A percentile compares a stretch with the other conserved stretches of the same genome.
phyloP scores from a whole-genome alignment of 2,329 filamentous ascomycete genomes.

The Basipetospora chlamydospora region DNA sequence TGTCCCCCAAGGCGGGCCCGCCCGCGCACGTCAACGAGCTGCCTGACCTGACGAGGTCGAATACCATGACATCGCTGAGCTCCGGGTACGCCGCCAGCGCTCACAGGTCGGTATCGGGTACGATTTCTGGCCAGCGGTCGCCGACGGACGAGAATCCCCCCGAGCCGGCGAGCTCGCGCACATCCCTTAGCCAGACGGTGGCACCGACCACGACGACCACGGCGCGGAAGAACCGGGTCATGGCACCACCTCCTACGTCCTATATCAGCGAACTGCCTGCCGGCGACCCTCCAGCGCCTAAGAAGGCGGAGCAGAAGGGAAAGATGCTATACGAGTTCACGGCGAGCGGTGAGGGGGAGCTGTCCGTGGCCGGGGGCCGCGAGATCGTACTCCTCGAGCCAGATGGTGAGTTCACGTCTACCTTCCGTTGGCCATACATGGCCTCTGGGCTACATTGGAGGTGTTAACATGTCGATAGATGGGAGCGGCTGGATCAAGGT shows the following conservation, averaged over 20 bases:
- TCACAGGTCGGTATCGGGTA: conserved; percentile 58
- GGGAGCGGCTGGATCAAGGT: conserved; percentile 87
- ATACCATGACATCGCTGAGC: conserved; percentile 82
- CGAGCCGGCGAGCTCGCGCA: conserved; percentile 5
- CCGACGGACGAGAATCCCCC: conserved; percentile 33
- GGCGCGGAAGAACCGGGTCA: conserved; percentile 51
- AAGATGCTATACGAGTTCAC: conserved; percentile 88
- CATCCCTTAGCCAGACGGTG: conserved; percentile 13
- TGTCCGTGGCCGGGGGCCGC: conserved; percentile 64
- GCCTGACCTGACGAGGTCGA: conserved; percentile 57
- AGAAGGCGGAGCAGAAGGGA: conserved; percentile 42
- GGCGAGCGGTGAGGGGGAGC: conserved; percentile 64
- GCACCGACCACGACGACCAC: conserved; percentile 14
- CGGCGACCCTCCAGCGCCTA: conserved; percentile 27
- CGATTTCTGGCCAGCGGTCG: conserved; percentile 32
- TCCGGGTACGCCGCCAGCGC: conserved; percentile 76
- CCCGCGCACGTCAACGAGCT: conserved; percentile 43
- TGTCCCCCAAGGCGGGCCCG: conserved; percentile 32
- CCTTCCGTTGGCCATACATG: not conserved
- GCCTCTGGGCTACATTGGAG: conserved; percentile 5
- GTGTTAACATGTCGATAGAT: conserved; percentile 38
- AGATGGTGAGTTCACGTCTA: conserved; percentile 52
- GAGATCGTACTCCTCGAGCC: conserved; percentile 68
- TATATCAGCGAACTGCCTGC: conserved; percentile 60
- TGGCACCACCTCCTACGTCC: conserved; percentile 73